Base-by-base conservation (phyloP, 345 rosid genomes). In the Garcia nutans region DNA sequence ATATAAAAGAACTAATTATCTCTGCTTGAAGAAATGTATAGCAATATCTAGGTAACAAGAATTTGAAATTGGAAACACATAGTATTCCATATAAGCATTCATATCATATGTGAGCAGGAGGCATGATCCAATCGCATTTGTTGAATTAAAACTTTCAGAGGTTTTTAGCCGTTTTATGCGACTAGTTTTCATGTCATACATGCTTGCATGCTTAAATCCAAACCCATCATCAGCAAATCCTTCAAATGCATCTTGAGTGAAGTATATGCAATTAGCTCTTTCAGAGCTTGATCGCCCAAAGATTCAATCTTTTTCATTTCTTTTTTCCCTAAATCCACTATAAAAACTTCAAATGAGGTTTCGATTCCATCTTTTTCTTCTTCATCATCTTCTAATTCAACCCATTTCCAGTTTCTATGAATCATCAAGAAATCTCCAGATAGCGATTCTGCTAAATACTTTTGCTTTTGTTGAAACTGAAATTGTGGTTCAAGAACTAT, bases 341-440 rank as follows among this genome's bases (percentile, higher is more conserved):
- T 65, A 47, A 19, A 50, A 0, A 74, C 64, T 0, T 74, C 63
- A 56, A 65, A 74, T 24, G 22, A 33, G 0, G 3, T 65, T 15
- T 8, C 9, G 22, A n/a, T n/a, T 15, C 33, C 55, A 22, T 66
- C 37, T 33, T 33, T 28, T 28, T 28, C 37, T 16, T 6, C 17
- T 10, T 66, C 70, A 44, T 66, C 70, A 13, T 31, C 42, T n/a
- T 66, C 70, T 33, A 13, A 10, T 15, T n/a, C 37, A 33, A 45
- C 9, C 55, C 70, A 67, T 0, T 44, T 12, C 55, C 70, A 67
- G 0, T 74, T 74, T 64, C 22, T 65, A 3, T 3, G 5, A 2
- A 74, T 45, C 77, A 64, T 31, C 55, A 37, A 19, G 19, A 74
- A 22, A 19, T 74, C 71, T 5, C 71, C 77, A 1, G 37, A 65